Base-by-base conservation (phyloP, 257 asterid species). In the Penstemon newberryi region DNA sequence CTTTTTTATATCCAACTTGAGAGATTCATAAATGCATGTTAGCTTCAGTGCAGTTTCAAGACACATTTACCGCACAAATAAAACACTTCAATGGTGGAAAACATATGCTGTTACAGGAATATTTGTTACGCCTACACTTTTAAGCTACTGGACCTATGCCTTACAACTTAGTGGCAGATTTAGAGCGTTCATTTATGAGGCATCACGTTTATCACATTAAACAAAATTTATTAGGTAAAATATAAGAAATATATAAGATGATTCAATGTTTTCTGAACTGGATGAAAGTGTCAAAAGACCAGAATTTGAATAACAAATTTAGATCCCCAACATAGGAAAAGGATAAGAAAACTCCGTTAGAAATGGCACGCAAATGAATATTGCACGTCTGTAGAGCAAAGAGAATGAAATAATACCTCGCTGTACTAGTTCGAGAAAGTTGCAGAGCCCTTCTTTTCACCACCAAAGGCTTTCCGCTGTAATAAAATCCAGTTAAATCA, bases 401-500 rank as follows among this genome's bases (percentile, higher is more conserved):
- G 66, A 53, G 41, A 72, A 60, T 37, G 45, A 53, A 50, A 58
- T 47, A 67, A 58, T 79, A 93, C 98, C 98, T 90, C 47, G 75
- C 87, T 2, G 97, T 88, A 86, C 86, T 87, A 44, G 97, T 85
- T 78, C 97, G 87, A 67, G 88, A 73, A 73, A 88, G 89, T 75
- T 82, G 94, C 51, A 60, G 66, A 50, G 83, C 78, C 84, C 77
- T 77, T 70, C 57, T 86, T 76, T 85, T 93, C 41, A 85, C 79
- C 73, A 83, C 82, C 66, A 72, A 47, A 73, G 89, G 76, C 75
- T 90, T 93, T 60, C 97, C 99, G 44, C 96, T 90, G 76, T 87
- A 93, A 77, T 90, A 90, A 71, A 93, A 83, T 47, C 99, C 99
- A 55, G 96, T 93, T 72, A 93, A 83, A 84, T 93, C 92, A 66